phyloP scores from a whole-genome alignment of 2,329 filamentous ascomycete genomes.

The Trichoderma hamatum region DNA sequence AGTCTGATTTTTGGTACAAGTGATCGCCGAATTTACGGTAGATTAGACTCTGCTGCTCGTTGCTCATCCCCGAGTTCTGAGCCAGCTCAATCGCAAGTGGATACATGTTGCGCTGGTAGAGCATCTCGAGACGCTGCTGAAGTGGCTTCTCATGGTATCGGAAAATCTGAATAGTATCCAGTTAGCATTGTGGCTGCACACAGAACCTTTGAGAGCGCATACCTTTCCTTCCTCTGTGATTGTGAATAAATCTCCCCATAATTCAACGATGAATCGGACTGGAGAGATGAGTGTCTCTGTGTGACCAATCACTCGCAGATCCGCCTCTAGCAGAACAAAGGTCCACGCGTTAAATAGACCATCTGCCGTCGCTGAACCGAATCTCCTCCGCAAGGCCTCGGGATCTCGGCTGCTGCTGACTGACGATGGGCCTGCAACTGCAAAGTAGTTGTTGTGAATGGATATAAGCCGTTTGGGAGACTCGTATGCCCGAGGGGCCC shows the following conservation, averaged over 20 bases:
- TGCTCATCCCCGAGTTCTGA: slow-evolving; percentile 81
- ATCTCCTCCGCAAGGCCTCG: slow-evolving; percentile 67
- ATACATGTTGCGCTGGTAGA: slow-evolving; percentile 93
- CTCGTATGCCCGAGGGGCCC: slow-evolving; percentile 88
- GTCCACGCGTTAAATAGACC: slow-evolving; percentile 84
- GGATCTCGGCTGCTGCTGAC: slow-evolving; percentile 57
- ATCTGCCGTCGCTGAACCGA: slow-evolving; percentile 70
- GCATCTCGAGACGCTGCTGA: slow-evolving; percentile 86
- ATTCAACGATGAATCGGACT: slow-evolving; percentile 76
- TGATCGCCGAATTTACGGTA: slow-evolving; percentile 93
- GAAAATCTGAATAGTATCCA: slow-evolving; percentile 62
- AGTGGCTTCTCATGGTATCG: slow-evolving; percentile 90
- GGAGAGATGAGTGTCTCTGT: slow-evolving; percentile 82
- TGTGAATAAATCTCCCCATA: slow-evolving; percentile 93
- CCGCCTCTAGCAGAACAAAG: slow-evolving; percentile 89
- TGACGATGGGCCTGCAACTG: slow-evolving; percentile 76
- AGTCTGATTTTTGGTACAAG: slow-evolving; percentile 92
- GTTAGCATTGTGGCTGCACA: background rate
- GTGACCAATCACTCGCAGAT: slow-evolving; percentile 86
- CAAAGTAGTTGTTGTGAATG: slow-evolving; percentile 83
- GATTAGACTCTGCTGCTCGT: slow-evolving; percentile 83
- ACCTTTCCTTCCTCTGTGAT: slow-evolving; percentile 91
- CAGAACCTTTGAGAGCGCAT: slow-evolving; percentile 31
- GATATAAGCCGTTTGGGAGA: slow-evolving; percentile 81
- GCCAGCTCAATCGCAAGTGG: slow-evolving; percentile 89